phyloP scores from a whole-genome alignment of 2,329 filamentous ascomycete genomes.

The Lachnellula subtilissima region DNA sequence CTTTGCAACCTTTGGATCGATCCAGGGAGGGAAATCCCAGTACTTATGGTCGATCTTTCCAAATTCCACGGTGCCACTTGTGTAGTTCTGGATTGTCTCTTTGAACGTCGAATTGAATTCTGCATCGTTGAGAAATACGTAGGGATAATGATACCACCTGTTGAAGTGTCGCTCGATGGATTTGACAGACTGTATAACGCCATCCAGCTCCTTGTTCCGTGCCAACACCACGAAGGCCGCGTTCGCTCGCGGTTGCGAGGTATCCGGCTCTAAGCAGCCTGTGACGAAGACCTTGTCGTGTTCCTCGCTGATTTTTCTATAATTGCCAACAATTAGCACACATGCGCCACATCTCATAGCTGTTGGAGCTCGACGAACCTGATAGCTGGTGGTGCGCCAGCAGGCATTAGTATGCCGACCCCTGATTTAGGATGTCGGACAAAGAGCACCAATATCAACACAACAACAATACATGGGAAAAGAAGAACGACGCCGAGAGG shows the following conservation, averaged over 20 bases:
- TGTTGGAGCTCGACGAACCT: slow-evolving; percentile 51
- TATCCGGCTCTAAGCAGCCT: slow-evolving; percentile 80
- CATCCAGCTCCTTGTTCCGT: slow-evolving; percentile 92
- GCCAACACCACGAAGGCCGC: slow-evolving; percentile 94
- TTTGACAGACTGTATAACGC: slow-evolving; percentile 93
- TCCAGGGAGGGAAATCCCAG: slow-evolving; percentile 98
- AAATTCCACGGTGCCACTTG: slow-evolving; percentile 83
- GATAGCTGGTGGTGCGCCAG: slow-evolving; percentile 82
- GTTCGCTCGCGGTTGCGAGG: slow-evolving; percentile 76
- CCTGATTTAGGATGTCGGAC: slow-evolving; percentile 80
- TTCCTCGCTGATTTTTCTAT: slow-evolving; percentile 91
- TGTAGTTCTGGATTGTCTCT: slow-evolving; percentile 81
- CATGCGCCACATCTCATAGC: not conserved
- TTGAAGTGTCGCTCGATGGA: slow-evolving; percentile 99
- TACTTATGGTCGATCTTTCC: slow-evolving; percentile 85
- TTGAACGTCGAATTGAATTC: slow-evolving; percentile 96
- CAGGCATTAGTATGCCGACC: slow-evolving; percentile 79
- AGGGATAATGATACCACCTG: slow-evolving; percentile 96
- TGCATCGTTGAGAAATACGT: slow-evolving; percentile 95
- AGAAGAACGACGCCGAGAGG: slow-evolving; percentile 88
- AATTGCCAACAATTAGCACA: slow-evolving; percentile 15
- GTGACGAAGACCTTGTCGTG: slow-evolving; percentile 95
- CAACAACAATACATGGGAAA: slow-evolving; percentile 86
- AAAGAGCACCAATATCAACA: slow-evolving; percentile 86
- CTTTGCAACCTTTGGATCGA: slow-evolving; percentile 86